These are phyloP conservation scores for Dalbergia oliveri DNA, from an alignment of 306 rosid genomes.

Conservation along the genomic window DNA sequence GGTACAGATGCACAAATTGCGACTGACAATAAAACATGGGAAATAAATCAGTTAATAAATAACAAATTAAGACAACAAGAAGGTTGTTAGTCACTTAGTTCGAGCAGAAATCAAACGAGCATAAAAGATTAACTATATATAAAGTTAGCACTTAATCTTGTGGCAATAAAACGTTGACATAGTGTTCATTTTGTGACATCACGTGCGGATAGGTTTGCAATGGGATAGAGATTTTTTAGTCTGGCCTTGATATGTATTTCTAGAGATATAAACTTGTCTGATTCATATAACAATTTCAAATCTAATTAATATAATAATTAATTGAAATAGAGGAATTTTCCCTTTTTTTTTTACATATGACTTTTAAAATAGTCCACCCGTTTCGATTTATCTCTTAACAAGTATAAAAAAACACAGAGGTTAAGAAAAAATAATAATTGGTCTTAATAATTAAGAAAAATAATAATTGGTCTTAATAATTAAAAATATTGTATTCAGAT, in stretches of 20 bases:
- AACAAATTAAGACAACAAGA: not conserved
- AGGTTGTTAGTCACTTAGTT: conserved; percentile 1
- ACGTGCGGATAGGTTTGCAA: not conserved
- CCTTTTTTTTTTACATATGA: too few relatives aligned
- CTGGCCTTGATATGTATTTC: not conserved
- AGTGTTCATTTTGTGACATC: not conserved
- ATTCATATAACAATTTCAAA: too few relatives aligned
- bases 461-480: too few relatives aligned
- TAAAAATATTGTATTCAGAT: too few relatives aligned
- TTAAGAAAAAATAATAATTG: too few relatives aligned
- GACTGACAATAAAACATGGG: not conserved
- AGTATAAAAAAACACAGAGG: too few relatives aligned
- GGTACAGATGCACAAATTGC: not conserved
- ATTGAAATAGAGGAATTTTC: too few relatives aligned
- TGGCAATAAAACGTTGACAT: not conserved
- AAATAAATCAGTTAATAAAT: not conserved
- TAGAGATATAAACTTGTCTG: too few relatives aligned
- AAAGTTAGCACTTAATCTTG: not conserved
- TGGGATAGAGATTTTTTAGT: not conserved
- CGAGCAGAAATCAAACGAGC: not conserved
- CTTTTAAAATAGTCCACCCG: too few relatives aligned
- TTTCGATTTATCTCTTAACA: too few relatives aligned
- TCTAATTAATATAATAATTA: too few relatives aligned
- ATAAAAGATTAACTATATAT: not conserved
- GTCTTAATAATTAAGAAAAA: too few relatives aligned